Base-by-base conservation (phyloP, 2,329 filamentous ascomycete species). In the Calonectria pseudoreteaudii region DNA sequence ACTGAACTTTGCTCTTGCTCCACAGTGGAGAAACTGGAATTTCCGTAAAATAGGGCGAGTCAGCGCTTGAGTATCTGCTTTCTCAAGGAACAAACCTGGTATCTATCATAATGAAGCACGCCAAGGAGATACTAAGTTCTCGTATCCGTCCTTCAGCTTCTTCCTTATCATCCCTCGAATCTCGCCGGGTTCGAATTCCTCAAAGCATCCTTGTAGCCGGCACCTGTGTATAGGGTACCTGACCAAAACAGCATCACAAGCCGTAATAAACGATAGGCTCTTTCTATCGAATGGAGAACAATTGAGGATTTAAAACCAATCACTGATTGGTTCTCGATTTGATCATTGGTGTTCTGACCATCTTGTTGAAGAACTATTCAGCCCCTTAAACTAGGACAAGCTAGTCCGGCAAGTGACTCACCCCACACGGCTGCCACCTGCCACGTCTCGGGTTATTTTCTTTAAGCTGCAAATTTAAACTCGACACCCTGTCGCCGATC, bases 291-390 rank as follows among this genome's bases (percentile, higher is more conserved):
- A 20, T 44, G 9, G 14, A n/a, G 41, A 44, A n/a, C 14, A 44
- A 44, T 8, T 44, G 16, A 44, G 7, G 1, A n/a, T n/a, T 3
- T 44, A 44, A 44, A 20, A 44, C 4, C 14, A 0, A 44, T n/a
- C 5, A n/a, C 1, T n/a, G 11, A n/a, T 4, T 4, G 20, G 3
- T n/a, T 1, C 20, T 4, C 10, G 20, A 11, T 6, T 7, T n/a
- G 8, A 13, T 13, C 2, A 47, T 58, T 2, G 4, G 31, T 31
- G 16, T 56, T 0, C 18, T 11, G 1, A n/a, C 2, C 13, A n/a
- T 34, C 16, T n/a, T 5, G 14, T 50, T 16, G 14, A 30, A 9
- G 5, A 10, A 13, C 44, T 20, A 11, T 58, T 38, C 1, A 14
- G 16, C 20, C 41, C 23, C n/a, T 1, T 31, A 38, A n/a, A 14